Evolutionary conservation across 805 yeast genomes (phyloP), one percentile per base, ranked within the genome.

Genomic region (Candida mattraensis): DNA sequence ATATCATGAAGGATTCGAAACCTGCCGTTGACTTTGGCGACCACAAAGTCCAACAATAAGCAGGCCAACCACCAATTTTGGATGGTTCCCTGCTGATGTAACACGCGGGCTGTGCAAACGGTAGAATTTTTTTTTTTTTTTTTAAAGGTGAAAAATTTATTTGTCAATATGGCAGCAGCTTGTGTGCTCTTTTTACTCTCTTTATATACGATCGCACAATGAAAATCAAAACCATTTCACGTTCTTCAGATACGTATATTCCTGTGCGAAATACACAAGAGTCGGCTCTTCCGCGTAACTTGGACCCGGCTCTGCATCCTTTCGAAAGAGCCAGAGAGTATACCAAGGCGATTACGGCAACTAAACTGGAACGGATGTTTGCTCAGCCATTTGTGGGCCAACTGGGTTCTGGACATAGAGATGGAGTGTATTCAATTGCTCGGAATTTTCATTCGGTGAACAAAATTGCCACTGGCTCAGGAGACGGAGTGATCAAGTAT

Each of bases 341-440:
- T 55, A 86, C 97, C 13, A 77, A 89, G 48, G 98, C 98, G 0
- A 64, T 93, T 35, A 91, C 87, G 38, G 98, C 99, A 18, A 89
- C 98, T 11, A 93, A 93, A 58, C 61, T 93, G 65, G 98, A 91
- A 57, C 74, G 97, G 48, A 83, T 93, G 85, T 93, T 93, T 73
- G 98, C 99, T 0, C 89, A 89, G 56, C 99, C 99, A 3, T 93
- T 93, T 61, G 72, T 94, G 14, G 96, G 95, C 1, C 98, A 93
- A 57, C 64, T 93, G 23, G 99, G 99, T 3, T 74, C 77, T 42
- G 99, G 99, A 7, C 99, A 94, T 56, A 69, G 91, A 39, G 99
- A 93, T 58, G 98, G 97, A 40, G 87, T 93, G 10, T 91, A 93
- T 61, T 68, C 81, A 12, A 74, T 93, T 30, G 95, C 96, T 5